These are phyloP conservation scores for Casuarina cunninghamiana DNA, from an alignment of 306 rosid species.

Conservation along the genomic window DNA sequence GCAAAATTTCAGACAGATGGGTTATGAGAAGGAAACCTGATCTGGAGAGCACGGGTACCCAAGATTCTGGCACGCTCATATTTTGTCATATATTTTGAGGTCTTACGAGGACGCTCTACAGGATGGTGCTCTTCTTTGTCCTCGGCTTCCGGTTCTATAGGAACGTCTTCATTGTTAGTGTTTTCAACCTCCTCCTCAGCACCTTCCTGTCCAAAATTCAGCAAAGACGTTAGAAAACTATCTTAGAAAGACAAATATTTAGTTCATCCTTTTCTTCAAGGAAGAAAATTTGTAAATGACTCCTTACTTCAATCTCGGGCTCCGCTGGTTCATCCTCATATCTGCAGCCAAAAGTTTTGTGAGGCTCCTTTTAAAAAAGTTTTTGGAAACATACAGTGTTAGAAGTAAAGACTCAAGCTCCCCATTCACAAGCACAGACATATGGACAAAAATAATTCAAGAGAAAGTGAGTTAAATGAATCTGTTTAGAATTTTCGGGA, in stretches of 20 bases:
- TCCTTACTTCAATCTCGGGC: conserved; percentile 78
- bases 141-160: conserved; percentile 64
- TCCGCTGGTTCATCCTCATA: conserved; percentile 87
- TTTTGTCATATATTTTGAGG: conserved; percentile 88
- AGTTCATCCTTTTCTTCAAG: not conserved
- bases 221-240: conserved; percentile 5
- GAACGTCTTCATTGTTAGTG: conserved; percentile 52
- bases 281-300: not conserved
- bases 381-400: not conserved
- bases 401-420: not conserved
- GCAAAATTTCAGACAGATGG: not conserved
- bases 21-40: conserved; percentile 52
- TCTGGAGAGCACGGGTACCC: conserved; percentile 96
- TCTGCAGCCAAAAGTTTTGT: conserved; percentile 34
- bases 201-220: conserved; percentile 65
- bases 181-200: conserved; percentile 80
- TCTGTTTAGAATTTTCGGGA: not conserved
- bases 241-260: not conserved
- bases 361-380: not conserved
- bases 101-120: conserved; percentile 62
- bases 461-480: not conserved
- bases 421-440: not conserved
- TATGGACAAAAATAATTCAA: not conserved
- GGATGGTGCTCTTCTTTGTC: conserved; percentile 55
- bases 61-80: conserved; percentile 91